Evolutionary conservation across 805 yeast genomes (phyloP).

Genomic region (Nakazawaea ernobii): DNA sequence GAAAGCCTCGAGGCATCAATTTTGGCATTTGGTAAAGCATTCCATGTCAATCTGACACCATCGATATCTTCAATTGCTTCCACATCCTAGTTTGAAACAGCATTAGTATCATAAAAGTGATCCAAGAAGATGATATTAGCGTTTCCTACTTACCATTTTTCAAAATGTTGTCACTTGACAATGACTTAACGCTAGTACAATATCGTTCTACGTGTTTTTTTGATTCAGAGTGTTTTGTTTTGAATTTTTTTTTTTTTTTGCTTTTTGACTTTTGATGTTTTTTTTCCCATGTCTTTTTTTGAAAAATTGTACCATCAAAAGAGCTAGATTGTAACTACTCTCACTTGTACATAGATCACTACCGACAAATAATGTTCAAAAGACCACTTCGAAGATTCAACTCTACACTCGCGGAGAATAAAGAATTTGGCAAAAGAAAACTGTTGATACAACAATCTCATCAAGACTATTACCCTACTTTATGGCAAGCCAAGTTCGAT

Average conservation of each 20-base stretch:
- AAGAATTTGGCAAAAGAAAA: neutral
- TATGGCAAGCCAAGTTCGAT: slow-evolving; percentile 19
- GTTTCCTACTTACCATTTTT: neutral
- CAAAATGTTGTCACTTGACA: neutral
- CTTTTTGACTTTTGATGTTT: neutral
- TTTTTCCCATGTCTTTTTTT: too few species aligned
- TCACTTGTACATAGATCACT: neutral
- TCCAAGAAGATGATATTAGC: neutral
- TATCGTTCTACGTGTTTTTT: neutral
- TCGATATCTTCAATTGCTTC: slow-evolving; percentile 62
- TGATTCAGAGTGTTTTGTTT: neutral
- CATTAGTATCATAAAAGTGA: neutral
- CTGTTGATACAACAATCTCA: neutral
- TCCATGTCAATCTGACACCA: slow-evolving; percentile 76
- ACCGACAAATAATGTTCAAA: neutral
- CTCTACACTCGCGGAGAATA: neutral
- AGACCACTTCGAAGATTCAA: neutral
- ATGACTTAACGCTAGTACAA: neutral
- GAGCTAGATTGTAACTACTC: too few species aligned
- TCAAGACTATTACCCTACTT: slow-evolving; percentile 3
- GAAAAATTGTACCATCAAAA: too few species aligned
- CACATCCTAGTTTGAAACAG: slow-evolving; percentile 20
- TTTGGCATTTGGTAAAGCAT: slow-evolving; percentile 49
- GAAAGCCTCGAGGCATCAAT: slow-evolving; percentile 45
- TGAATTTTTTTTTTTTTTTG: slow-evolving; percentile 1